phyloP scores from a whole-genome alignment of 129 eudicot genomes.

The Artemisia annua region DNA sequence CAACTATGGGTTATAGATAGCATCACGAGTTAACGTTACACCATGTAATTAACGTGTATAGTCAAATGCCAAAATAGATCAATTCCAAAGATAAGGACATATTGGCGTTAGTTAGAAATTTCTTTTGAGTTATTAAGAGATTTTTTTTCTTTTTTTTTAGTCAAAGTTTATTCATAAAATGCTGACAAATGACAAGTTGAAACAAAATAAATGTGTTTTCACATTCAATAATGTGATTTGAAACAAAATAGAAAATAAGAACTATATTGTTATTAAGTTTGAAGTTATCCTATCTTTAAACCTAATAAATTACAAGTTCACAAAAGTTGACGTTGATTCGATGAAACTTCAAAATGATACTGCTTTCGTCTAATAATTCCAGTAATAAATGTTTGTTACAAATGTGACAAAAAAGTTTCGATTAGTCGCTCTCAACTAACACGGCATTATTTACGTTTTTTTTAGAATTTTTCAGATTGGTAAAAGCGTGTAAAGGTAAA shows the following conservation, averaged over 20 bases:
- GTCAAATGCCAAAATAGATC: not conserved
- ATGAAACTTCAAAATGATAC: not conserved
- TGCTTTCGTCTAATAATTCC: too few species aligned
- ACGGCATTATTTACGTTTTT: too few species aligned
- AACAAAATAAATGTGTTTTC: not conserved
- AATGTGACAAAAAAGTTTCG: too few species aligned
- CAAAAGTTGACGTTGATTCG: not conserved
- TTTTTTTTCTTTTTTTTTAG: not conserved
- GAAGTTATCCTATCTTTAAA: not conserved
- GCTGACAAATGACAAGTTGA: not conserved
- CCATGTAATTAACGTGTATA: too few species aligned
- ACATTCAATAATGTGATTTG: not conserved
- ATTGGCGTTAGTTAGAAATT: not conserved
- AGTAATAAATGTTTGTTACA: too few species aligned
- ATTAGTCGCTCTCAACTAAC: too few species aligned
- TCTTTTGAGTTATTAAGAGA: not conserved
- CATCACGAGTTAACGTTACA: too few species aligned
- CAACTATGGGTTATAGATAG: too few species aligned
- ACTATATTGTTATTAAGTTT: too few species aligned
- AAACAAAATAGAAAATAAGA: not conserved
- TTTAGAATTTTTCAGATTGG: too few species aligned
- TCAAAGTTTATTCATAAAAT: not conserved
- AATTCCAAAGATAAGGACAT: not conserved
- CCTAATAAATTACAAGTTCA: not conserved
- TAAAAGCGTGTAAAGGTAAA: too few species aligned